Evolutionary conservation across 2,329 filamentous ascomycete species (phyloP), one percentile per base, ranked within the genome.

Genomic region (Clonostachys sp.): DNA sequence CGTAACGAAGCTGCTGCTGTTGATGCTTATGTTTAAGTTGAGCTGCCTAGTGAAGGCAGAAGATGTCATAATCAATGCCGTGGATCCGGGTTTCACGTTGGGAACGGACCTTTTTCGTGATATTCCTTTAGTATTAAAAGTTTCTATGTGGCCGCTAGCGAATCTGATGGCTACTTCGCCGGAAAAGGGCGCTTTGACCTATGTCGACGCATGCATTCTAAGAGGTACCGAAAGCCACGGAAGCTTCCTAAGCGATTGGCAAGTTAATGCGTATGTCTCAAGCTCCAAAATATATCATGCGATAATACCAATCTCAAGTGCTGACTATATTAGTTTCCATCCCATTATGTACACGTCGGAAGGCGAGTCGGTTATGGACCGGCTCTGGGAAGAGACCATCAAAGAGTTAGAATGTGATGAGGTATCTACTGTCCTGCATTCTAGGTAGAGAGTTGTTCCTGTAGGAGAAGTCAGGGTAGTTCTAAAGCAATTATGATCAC

Each of bases 221-320:
- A 68, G 77, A 46, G 76, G 75, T 0, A 65, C 64, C 39, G 74
- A 78, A 54, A 72, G 70, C 0, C 77, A 81, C 53, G 75, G 75
- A 0, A 72, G 68, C 41, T 78, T 73, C 50, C 39, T 78, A 1
- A 75, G 72, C 65, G 70, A 71, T 44, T 78, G 72, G 66, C 57
- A 70, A 8, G 66, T 77, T 18, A 49, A 53, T 8, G 66, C 71
- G 68, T 75, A 58, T 67, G 72, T 63, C 61, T 0, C 20, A 5
- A 24, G 7, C 24, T 5, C 24, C 24, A 24, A 24, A 24, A 24
- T 54, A 34, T 53, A 53, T 17, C 20, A 12, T 18, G n/a, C 6
- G 6, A n/a, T 18, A n/a, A 16, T 18, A 20, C 18, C 9, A 8
- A 7, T 24, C 8, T 17, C 41, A 42, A 16, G 41, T 16, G n/a